Base-by-base conservation (phyloP, 148 eudicot species). In the Camellia lanceoleosa region DNA sequence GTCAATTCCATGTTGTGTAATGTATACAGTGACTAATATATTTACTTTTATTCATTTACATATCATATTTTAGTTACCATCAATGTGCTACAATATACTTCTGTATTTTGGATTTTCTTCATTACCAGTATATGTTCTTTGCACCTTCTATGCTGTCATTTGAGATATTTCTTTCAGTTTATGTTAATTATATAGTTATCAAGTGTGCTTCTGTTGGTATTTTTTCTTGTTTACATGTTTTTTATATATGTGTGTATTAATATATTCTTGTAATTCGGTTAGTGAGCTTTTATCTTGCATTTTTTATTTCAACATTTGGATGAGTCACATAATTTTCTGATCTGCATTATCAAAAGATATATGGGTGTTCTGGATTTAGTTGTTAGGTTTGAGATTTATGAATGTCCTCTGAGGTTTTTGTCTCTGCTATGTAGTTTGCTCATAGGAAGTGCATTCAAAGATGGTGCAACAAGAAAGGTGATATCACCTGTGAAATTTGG, bases 381-480 rank as follows among this genome's bases (percentile, higher is more conserved):
- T 12, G 58, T 18, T 76, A 49, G 69, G 43, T 73, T 76, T 58
- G 59, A 63, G 56, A 63, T 44, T 20, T n/a, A 3, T 23, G 49
- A 60, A 47, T 78, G 38, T 18, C 51, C 16, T 51, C 63, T 78
- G 38, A 47, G 19, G 5, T 78, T 78, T 43, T 56, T 58, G 70
- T 20, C 3, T 76, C 44, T 68, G 47, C 38, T 2, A 19, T 86
- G 80, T 84, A 93, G 97, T 91, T 86, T 91, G 97, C 97, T 75
- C 97, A 93, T 82, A 87, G 97, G 85, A 91, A 87, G 69, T 93
- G 97, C 81, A 90, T 93, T 77, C 97, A 93, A 83, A 84, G 83
- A 86, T 93, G 95, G 97, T 93, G 97, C 92, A 91, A 93, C 82
- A 90, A 91, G 77, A 93, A 91, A 68, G 97, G 97, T 9, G 92